Conservation (phyloP, 2,329 filamentous ascomycete genomes). For the Colletotrichum caudatum region DNA sequence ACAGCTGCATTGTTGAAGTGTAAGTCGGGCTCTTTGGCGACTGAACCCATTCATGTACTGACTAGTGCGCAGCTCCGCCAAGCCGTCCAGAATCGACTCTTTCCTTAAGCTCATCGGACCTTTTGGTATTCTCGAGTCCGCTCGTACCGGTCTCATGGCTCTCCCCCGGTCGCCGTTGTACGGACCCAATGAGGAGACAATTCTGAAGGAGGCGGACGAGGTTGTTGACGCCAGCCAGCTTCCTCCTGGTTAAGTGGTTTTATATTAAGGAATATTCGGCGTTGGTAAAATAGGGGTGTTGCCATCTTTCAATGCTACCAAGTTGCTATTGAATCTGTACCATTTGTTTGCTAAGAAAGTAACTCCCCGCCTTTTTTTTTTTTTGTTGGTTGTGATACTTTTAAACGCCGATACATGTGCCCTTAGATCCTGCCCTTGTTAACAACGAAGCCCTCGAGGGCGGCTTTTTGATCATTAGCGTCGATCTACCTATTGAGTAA, state of each 20-base stretch:
- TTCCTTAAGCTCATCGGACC: conserved; percentile 96
- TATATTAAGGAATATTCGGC: conserved; percentile 41
- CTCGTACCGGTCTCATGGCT: conserved; percentile 96
- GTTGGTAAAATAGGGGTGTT: conserved; percentile 41
- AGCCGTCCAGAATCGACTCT: conserved; percentile 92
- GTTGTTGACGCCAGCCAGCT: conserved; percentile 94
- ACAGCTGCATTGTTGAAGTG: conserved; percentile 98
- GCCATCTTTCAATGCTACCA: conserved; percentile 41
- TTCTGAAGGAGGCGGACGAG: conserved; percentile 89
- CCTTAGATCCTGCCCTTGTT: conserved; percentile 83
- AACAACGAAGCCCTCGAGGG: conserved; percentile 90
- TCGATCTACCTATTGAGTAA: neutral
- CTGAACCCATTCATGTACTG: conserved; percentile 41
- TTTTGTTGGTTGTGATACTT: conserved; percentile 23
- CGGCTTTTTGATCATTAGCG: conserved; percentile 62
- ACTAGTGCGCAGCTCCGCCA: conserved; percentile 76
- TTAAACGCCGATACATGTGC: conserved; percentile 20
- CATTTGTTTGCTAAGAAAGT: conserved; percentile 34
- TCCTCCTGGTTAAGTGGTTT: conserved; percentile 79
- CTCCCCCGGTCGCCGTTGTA: conserved; percentile 91
- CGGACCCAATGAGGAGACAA: conserved; percentile 75
- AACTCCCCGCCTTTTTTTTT: conserved; percentile 32
- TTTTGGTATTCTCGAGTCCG: conserved; percentile 96
- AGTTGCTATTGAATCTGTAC: conserved; percentile 41
- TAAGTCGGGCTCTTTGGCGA: conserved; percentile 63